Evolutionary conservation across 306 rosid genomes (phyloP).

Genomic region (Begonia loranthoides): DNA sequence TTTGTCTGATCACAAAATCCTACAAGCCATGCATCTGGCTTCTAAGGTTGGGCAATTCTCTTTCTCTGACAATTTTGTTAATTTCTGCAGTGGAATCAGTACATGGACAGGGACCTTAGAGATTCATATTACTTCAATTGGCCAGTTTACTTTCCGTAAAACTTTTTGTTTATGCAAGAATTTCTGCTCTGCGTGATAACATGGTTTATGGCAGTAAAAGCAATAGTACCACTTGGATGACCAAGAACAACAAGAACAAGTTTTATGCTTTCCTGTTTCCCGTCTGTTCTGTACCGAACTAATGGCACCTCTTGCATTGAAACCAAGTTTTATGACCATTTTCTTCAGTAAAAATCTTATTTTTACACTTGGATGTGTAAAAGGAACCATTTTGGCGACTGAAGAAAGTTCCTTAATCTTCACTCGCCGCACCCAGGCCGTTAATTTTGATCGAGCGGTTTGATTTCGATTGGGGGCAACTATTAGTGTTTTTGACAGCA

Average conservation of each 20-base stretch:
- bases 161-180: slow-evolving; percentile 7
- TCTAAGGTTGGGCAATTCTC: too few species aligned
- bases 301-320: not conserved
- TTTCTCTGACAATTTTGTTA: not conserved
- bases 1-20: not conserved
- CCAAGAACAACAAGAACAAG: not conserved
- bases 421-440: too few species aligned
- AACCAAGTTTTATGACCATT: not conserved
- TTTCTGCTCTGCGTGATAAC: slow-evolving; percentile 2
- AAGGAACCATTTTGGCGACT: too few species aligned
- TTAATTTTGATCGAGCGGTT: too few species aligned
- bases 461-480: too few species aligned
- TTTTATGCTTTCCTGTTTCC: slow-evolving; percentile 2
- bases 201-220: not conserved
- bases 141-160: slow-evolving; percentile 71
- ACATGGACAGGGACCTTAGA: slow-evolving; percentile 48
- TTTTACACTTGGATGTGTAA: too few species aligned
- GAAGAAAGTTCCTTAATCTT: too few species aligned
- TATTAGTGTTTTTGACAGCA: too few species aligned
- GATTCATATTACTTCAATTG: slow-evolving; percentile 59
- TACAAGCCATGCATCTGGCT: too few species aligned
- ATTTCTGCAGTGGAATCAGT: slow-evolving; percentile 75
- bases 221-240: not conserved
- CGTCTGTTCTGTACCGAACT: not conserved
- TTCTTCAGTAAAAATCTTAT: not conserved